phyloP scores from a whole-genome alignment of 768 basidiomycete genomes.

The Kwoniella newhampshirensis region DNA sequence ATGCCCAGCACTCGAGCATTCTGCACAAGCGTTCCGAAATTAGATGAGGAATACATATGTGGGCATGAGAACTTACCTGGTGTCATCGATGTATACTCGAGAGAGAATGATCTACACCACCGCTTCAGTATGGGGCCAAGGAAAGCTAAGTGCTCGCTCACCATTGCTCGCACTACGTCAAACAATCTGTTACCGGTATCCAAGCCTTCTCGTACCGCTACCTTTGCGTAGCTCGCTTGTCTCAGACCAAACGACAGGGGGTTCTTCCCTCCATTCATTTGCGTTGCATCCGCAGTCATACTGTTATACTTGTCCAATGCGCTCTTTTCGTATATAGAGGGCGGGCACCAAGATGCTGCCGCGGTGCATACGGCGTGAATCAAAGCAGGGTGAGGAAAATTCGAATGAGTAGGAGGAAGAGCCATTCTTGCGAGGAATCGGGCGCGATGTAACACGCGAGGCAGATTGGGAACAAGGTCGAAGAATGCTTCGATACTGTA shows the following conservation, averaged over 20 bases:
- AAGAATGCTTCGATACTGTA: conserved; percentile 77
- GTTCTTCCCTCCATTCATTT: conserved; percentile 13
- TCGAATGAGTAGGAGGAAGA: conserved; percentile 68
- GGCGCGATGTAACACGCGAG: conserved; percentile 66
- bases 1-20: conserved; percentile 49
- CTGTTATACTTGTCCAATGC: conserved; percentile 2
- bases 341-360: conserved; percentile 58
- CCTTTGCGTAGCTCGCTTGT: conserved; percentile 38
- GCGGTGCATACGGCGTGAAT: conserved; percentile 82
- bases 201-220: conserved; percentile 38
- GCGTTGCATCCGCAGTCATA: neutral
- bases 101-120: conserved; percentile 34
- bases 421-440: conserved; percentile 68
- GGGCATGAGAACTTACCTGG: conserved; percentile 11
- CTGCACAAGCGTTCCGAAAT: conserved; percentile 3
- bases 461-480: conserved; percentile 71
- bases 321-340: conserved; percentile 22
- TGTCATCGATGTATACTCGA: conserved; percentile 46
- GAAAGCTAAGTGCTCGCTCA: no score
- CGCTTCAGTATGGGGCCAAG: no score
- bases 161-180: conserved; percentile 47
- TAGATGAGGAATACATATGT: neutral
- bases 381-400: conserved; percentile 70
- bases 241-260: conserved; percentile 25
- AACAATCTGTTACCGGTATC: conserved; percentile 46